Conservation (phyloP, 2,329 filamentous ascomycete species). For the Colletotrichum liriopes region DNA sequence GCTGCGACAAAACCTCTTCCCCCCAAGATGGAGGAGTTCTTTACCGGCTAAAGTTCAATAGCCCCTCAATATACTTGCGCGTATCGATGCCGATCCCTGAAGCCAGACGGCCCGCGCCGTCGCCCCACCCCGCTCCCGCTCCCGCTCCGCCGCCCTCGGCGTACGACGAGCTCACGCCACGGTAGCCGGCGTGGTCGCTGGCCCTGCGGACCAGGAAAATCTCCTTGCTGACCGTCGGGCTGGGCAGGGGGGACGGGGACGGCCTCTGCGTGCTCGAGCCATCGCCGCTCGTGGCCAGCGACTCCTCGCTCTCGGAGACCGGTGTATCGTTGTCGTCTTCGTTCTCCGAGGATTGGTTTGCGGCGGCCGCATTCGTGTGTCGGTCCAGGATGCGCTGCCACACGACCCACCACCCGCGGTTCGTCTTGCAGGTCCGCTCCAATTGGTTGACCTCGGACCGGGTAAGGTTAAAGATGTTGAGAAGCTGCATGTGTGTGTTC, state of each 20-base stretch:
- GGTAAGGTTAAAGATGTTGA: slow-evolving; percentile 69
- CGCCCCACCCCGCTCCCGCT: slow-evolving; percentile 60
- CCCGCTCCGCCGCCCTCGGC: slow-evolving; percentile 57
- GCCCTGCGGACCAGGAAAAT: slow-evolving; percentile 74
- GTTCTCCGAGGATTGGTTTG: not conserved
- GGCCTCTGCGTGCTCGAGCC: slow-evolving; percentile 20
- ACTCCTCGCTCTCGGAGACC: slow-evolving; percentile 15
- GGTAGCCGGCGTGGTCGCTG: slow-evolving; percentile 66
- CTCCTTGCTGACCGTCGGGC: slow-evolving; percentile 64
- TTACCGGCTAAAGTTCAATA: slow-evolving; percentile 74
- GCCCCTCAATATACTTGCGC: slow-evolving; percentile 79
- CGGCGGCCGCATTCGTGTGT: slow-evolving; percentile 27
- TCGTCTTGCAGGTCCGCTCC: slow-evolving; percentile 77
- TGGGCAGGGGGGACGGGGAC: slow-evolving; percentile 1
- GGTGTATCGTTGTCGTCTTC: slow-evolving; percentile 12
- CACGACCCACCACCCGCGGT: slow-evolving; percentile 79
- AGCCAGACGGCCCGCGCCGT: slow-evolving; percentile 73
- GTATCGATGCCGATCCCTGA: slow-evolving; percentile 86
- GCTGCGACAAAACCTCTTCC: not conserved
- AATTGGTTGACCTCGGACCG: slow-evolving; percentile 61
- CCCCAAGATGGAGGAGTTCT: not conserved
- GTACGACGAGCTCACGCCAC: slow-evolving; percentile 53
- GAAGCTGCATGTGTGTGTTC: slow-evolving; percentile 75
- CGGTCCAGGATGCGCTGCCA: slow-evolving; percentile 72
- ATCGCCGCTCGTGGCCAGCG: slow-evolving; percentile 19